phyloP scores from a whole-genome alignment of 495 filamentous ascomycete species.

The Hypoxylon lienhwacheense region DNA sequence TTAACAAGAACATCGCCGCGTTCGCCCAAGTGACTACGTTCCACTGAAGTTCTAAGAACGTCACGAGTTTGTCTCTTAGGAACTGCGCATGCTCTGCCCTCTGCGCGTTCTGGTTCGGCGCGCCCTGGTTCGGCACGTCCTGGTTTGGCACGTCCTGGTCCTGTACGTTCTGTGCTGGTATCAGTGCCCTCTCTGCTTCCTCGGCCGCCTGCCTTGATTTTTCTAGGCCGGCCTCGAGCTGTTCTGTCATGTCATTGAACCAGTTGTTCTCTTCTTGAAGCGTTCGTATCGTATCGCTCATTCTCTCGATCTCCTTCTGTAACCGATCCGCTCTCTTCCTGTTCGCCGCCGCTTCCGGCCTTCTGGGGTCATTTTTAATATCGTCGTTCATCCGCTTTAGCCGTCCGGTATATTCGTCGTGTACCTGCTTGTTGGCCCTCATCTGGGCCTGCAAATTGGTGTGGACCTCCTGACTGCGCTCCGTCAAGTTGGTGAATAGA shows the following conservation, averaged over 20 bases:
- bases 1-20: background rate
- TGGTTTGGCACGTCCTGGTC: too few species aligned
- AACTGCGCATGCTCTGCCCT: background rate
- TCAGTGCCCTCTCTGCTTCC: too few species aligned
- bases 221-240: background rate
- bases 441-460: background rate
- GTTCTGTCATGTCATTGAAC: background rate
- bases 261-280: background rate
- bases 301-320: slow-evolving; percentile 10
- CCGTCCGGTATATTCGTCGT: slow-evolving; percentile 1
- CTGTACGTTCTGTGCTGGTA: too few species aligned
- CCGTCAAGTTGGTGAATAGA: background rate
- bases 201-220: background rate
- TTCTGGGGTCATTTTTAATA: background rate
- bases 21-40: background rate
- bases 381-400: background rate
- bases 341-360: background rate
- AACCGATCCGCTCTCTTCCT: background rate
- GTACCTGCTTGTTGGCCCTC: background rate
- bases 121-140: too few species aligned
- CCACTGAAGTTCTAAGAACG: too few species aligned
- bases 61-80: too few species aligned
- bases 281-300: slow-evolving; percentile 3
- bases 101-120: background rate
- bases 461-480: background rate